Conservation (phyloP, 495 filamentous ascomycete genomes). For the Recurvomyces mirabilis region DNA sequence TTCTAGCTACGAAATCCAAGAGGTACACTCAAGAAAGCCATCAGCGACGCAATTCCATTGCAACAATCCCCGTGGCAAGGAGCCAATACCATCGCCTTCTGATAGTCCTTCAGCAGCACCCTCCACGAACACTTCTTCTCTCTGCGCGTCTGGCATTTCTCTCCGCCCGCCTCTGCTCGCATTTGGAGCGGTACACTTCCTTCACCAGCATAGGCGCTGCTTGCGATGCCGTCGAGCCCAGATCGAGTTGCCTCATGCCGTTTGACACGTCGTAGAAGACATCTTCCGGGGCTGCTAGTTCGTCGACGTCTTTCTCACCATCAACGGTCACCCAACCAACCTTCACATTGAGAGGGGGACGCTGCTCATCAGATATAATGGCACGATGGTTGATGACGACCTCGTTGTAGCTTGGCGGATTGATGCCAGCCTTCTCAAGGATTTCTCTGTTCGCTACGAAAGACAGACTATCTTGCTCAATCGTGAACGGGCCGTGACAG, state of each 20-base stretch:
- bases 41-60: too few species aligned
- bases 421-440: conserved; percentile 3
- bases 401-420: conserved; percentile 14
- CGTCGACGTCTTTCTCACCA: too few species aligned
- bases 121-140: not conserved
- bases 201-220: not conserved
- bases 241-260: too few species aligned
- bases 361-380: not conserved
- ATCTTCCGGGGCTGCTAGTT: too few species aligned
- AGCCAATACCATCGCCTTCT: too few species aligned
- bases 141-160: not conserved
- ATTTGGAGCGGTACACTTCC: not conserved
- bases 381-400: conserved; percentile 1
- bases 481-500: too few species aligned
- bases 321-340: not conserved
- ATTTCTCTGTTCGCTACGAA: conserved; percentile 2
- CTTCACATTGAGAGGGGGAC: not conserved
- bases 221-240: not conserved
- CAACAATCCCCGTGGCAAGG: too few species aligned
- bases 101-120: conserved; percentile 5
- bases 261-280: too few species aligned
- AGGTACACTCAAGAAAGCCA: too few species aligned
- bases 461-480: not conserved
- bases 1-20: too few species aligned
- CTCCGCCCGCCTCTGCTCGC: not conserved